phyloP scores from a whole-genome alignment of 2,329 filamentous ascomycete genomes.

The Mollisia scopiformis region DNA sequence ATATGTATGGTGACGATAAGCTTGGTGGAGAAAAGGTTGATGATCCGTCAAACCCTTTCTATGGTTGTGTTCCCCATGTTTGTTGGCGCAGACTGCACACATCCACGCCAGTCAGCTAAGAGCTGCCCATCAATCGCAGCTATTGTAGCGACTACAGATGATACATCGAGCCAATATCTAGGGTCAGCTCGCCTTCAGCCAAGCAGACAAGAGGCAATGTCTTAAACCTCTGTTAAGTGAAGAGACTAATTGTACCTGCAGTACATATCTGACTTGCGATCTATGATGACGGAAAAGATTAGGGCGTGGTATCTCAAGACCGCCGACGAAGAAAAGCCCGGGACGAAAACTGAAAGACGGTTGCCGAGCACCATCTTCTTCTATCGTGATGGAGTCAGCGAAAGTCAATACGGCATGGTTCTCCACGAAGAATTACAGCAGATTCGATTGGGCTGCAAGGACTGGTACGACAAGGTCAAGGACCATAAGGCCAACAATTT shows the following conservation, averaged over 20 bases:
- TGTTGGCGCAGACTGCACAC: conserved; percentile 47
- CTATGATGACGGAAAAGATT: conserved; percentile 9
- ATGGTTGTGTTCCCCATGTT: conserved; percentile 36
- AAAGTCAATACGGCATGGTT: conserved; percentile 36
- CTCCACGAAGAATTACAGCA: conserved; percentile 30
- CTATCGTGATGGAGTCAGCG: conserved; percentile 40
- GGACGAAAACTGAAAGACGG: background rate
- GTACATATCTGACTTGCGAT: conserved; percentile 3
- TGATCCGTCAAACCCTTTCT: background rate
- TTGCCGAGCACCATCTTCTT: conserved; percentile 28
- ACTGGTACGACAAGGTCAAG: background rate
- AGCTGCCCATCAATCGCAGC: conserved; percentile 6
- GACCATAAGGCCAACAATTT: background rate
- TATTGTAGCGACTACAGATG: conserved; percentile 5
- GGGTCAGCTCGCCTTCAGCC: conserved; percentile 10
- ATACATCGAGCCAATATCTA: conserved; percentile 5
- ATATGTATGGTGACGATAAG: conserved; percentile 5
- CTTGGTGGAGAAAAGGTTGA: background rate
- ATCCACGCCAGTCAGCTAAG: conserved; percentile 35
- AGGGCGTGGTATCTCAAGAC: background rate
- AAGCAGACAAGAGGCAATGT: conserved; percentile 4
- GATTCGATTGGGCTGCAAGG: background rate
- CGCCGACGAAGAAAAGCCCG: conserved; percentile 6
- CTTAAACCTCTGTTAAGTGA: background rate
- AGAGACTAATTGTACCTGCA: background rate